Evolutionary conservation across 2,329 filamentous ascomycete species (phyloP).

Genomic region (Berkeleyomyces rouxiae): DNA sequence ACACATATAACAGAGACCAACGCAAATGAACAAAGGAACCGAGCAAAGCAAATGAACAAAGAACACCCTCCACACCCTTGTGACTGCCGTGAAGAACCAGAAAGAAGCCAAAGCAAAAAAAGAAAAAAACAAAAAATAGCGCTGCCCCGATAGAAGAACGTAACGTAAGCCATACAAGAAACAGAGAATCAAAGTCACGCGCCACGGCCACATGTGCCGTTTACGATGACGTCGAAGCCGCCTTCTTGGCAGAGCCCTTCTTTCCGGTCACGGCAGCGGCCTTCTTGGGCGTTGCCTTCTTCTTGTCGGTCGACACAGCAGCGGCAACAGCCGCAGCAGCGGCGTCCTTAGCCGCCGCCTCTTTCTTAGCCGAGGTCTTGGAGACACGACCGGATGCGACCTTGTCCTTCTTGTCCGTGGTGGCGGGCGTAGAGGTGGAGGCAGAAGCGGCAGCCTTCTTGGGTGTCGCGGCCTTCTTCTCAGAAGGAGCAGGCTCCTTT

Average conservation of each 20-base stretch:
- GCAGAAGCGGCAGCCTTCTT: slow-evolving; percentile 20
- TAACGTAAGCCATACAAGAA: neutral
- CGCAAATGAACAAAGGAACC: neutral
- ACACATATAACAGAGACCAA: neutral
- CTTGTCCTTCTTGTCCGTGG: slow-evolving; percentile 21
- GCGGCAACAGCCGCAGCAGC: neutral
- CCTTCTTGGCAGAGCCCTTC: slow-evolving; percentile 30
- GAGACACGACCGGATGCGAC: slow-evolving; percentile 18
- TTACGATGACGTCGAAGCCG: slow-evolving; percentile 13
- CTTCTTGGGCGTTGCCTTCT: slow-evolving; percentile 16
- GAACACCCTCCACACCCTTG: neutral
- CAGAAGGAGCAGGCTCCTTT: slow-evolving; percentile 24
- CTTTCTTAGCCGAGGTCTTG: slow-evolving; percentile 19
- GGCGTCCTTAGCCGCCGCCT: slow-evolving; percentile 10
- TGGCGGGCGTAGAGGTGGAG: slow-evolving; percentile 12
- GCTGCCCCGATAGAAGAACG: neutral
- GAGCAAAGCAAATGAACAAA: neutral
- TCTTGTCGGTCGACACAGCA: slow-evolving; percentile 18
- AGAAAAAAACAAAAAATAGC: neutral
- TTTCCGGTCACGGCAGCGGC: slow-evolving; percentile 28
- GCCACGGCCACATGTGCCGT: neutral
- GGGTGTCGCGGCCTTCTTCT: slow-evolving; percentile 41
- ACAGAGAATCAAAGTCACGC: neutral
- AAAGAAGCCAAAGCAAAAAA: slow-evolving; percentile 1
- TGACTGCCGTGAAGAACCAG: neutral